These are phyloP conservation scores for Elongisporangium prolatum DNA, from an alignment of 352 stramenopile genomes.

Conservation along the genomic window DNA sequence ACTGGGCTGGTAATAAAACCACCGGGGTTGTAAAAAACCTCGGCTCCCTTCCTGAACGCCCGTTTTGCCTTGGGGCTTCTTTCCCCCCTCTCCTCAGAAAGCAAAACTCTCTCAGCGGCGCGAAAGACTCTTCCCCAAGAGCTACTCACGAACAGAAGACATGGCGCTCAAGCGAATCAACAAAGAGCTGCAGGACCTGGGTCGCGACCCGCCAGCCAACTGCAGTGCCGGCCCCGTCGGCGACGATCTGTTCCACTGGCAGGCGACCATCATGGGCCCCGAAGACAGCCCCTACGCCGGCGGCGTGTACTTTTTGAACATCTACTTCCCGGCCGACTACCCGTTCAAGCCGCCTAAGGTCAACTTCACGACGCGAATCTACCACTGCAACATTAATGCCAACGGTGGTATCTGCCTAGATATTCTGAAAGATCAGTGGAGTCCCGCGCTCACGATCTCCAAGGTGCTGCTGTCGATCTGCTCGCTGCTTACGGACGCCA, in stretches of 20 bases:
- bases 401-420: slow-evolving; percentile 99
- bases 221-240: slow-evolving; percentile 97
- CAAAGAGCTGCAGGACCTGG: slow-evolving; percentile 94
- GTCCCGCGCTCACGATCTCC: slow-evolving; percentile 97
- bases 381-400: slow-evolving; percentile 99
- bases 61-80: slow-evolving; percentile 28
- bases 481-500: slow-evolving; percentile 98
- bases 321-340: slow-evolving; percentile 99
- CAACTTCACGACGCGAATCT: slow-evolving; percentile 99
- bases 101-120: slow-evolving; percentile 25
- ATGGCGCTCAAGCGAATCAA: slow-evolving; percentile 96
- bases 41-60: neutral
- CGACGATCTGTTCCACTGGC: slow-evolving; percentile 98
- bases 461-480: slow-evolving; percentile 99
- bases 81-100: slow-evolving; percentile 19
- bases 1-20: neutral
- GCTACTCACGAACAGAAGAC: slow-evolving; percentile 1
- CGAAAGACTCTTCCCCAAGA: slow-evolving; percentile 2
- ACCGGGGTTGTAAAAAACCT: neutral
- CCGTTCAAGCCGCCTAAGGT: slow-evolving; percentile 99
- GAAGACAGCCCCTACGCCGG: slow-evolving; percentile 98
- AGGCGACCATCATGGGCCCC: slow-evolving; percentile 97
- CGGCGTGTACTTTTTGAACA: slow-evolving; percentile 99
- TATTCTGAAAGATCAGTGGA: slow-evolving; percentile 99
- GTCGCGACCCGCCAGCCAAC: slow-evolving; percentile 96